Evolutionary conservation across 495 filamentous ascomycete genomes (phyloP), one percentile per base, ranked within the genome.

Genomic region (Penicillium taxi): DNA sequence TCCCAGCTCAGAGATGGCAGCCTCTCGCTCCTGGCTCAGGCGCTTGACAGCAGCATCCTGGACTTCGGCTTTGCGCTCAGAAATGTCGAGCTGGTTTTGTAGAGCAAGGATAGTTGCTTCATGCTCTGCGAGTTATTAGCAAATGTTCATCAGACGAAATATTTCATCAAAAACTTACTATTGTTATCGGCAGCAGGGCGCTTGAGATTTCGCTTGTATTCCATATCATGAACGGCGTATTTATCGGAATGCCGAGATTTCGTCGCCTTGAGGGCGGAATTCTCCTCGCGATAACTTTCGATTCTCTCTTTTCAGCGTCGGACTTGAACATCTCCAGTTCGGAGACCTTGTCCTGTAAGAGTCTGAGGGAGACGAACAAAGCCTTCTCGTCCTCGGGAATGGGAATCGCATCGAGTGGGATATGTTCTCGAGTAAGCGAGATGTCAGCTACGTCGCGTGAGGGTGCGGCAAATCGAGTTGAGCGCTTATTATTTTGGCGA

Each of bases 301-400:
- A 75, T 60, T 26, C 59, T n/a, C n/a, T 66, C 45, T 63, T 72
- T 41, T 80, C 73, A 6, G 65, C 61, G 35, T 80, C 75, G 2
- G 70, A 66, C 33, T 79, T 80, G 29, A 63, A 68, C 42, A 64
- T 63, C 52, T 86, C 79, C 17, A 85, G 47, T 31, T 72, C 64
- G 0, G 69, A 61, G 13, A 84, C 75, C 47, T 80, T 80, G 17
- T 83, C 78, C 49, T 84, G 70, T 4, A 86, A 66, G 3, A 82
- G 61, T 35, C 77, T 68, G 27, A 86, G 63, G 5, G 79, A 78
- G n/a, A 80, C 70, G 43, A 80, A 75, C 28, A 84, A 62, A 18
- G 76, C 78, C 43, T 82, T 78, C 44, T 84, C 80, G 36, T 86
- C 80, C 20, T 74, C 69, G 8, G 80, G 79, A 28, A 84, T 67